These are phyloP conservation scores for Edaphochlamys debaryana DNA, from an alignment of 139 green algal genomes.

Conservation along the genomic window DNA sequence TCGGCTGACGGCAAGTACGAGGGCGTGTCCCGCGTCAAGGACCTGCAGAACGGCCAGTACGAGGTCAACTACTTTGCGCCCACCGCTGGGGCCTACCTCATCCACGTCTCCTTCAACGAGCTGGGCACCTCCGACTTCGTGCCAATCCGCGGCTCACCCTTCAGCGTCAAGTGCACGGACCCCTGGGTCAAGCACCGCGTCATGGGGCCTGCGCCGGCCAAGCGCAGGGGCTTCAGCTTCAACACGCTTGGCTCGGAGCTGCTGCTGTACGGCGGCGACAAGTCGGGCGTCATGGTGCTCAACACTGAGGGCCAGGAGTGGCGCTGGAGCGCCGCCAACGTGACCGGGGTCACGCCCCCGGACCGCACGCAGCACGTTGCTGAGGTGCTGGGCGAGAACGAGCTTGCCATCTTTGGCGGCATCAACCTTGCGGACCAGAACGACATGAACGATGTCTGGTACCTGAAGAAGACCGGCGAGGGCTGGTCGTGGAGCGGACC, in stretches of 20 bases:
- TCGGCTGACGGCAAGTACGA: slow-evolving; percentile 64
- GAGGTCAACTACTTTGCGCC: slow-evolving; percentile 71
- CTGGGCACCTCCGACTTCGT: slow-evolving; percentile 64
- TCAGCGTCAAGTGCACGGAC: slow-evolving; percentile 70
- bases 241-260: slow-evolving; percentile 62
- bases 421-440: slow-evolving; percentile 56
- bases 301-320: slow-evolving; percentile 57
- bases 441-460: slow-evolving; percentile 74
- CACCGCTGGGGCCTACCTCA: slow-evolving; percentile 61
- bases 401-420: slow-evolving; percentile 78
- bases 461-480: slow-evolving; percentile 61
- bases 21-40: slow-evolving; percentile 64
- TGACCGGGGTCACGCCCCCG: slow-evolving; percentile 52
- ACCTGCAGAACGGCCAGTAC: slow-evolving; percentile 81
- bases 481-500: slow-evolving; percentile 69
- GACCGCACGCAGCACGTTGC: slow-evolving; percentile 61
- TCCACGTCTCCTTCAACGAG: slow-evolving; percentile 79
- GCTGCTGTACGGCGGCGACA: slow-evolving; percentile 80
- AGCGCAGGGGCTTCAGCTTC: slow-evolving; percentile 70
- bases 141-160: slow-evolving; percentile 80
- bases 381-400: slow-evolving; percentile 44
- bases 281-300: slow-evolving; percentile 71
- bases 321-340: slow-evolving; percentile 52
- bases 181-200: slow-evolving; percentile 77
- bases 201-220: slow-evolving; percentile 65